phyloP scores from a whole-genome alignment of 2,329 filamentous ascomycete genomes.

The Penicillium sp. region DNA sequence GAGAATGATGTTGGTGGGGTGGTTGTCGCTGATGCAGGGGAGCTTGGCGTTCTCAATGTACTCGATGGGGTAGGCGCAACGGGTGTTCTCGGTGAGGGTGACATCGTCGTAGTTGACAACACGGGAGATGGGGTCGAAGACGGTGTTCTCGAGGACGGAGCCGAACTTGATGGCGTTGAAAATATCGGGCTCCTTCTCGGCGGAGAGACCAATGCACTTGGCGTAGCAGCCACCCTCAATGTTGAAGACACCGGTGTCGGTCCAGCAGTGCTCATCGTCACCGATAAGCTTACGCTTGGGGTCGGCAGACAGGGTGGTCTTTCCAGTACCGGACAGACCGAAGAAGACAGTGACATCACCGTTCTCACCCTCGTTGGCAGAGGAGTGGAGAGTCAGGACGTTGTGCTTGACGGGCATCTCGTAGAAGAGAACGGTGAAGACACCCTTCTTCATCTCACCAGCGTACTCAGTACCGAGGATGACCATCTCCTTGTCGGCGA shows the following conservation, averaged over 20 bases:
- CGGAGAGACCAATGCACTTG: conserved; percentile 96
- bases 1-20: conserved; percentile 96
- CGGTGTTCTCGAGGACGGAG: conserved; percentile 96
- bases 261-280: conserved; percentile 99
- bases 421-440: conserved; percentile 99
- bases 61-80: conserved; percentile 98
- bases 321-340: conserved; percentile 95
- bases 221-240: conserved; percentile 99
- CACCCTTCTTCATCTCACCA: conserved; percentile 95
- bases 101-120: conserved; percentile 93
- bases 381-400: conserved; percentile 96
- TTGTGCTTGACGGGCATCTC: conserved; percentile 99
- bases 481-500: conserved; percentile 99
- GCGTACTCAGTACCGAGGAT: conserved; percentile 99
- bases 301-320: conserved; percentile 97
- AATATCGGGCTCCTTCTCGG: conserved; percentile 99
- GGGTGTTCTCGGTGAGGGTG: conserved; percentile 96
- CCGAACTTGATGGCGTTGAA: conserved; percentile 94
- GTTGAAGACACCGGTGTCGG: conserved; percentile 95
- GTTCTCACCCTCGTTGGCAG: conserved; percentile 91
- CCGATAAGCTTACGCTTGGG: conserved; percentile 95
- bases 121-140: conserved; percentile 89
- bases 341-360: conserved; percentile 99
- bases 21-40: conserved; percentile 81
- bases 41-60: conserved; percentile 99